Evolutionary conservation across 2,329 filamentous ascomycete species (phyloP).

Genomic region (Pestalotiopsis sp.): DNA sequence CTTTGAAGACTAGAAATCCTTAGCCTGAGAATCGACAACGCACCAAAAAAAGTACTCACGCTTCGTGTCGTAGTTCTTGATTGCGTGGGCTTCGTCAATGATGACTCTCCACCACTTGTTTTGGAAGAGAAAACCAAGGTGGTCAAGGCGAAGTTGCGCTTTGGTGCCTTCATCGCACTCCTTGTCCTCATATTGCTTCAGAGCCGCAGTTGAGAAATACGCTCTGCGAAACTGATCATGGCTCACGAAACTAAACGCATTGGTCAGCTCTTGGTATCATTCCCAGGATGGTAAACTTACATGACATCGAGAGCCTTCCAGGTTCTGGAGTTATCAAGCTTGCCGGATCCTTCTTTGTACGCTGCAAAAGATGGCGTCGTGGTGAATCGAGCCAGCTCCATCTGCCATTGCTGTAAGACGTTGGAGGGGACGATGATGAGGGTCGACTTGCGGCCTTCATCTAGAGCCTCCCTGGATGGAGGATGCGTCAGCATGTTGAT

Average conservation of each 20-base stretch:
- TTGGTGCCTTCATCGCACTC: background rate
- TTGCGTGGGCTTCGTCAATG: constrained; percentile 11
- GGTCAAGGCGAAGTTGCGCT: background rate
- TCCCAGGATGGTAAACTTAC: background rate
- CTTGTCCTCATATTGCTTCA: background rate
- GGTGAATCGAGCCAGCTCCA: background rate
- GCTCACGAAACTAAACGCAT: background rate
- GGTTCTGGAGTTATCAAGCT: too few species aligned
- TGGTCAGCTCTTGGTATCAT: background rate
- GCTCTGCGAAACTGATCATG: background rate
- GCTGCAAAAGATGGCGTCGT: too few species aligned
- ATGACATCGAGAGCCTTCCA: background rate
- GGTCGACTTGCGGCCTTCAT: background rate
- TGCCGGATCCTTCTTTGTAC: too few species aligned
- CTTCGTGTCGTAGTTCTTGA: background rate
- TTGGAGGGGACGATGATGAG: background rate
- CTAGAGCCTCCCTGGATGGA: background rate
- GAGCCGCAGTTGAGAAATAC: background rate
- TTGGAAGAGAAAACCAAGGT: background rate
- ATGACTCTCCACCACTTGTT: constrained; percentile 10
- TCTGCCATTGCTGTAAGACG: background rate
- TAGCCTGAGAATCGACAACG: background rate
- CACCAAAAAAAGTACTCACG: background rate
- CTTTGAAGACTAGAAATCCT: constrained; percentile 1
- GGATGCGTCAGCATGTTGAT: background rate